A percentile compares a stretch with the other conserved stretches of the same genome.
Conservation (phyloP, 2,329 filamentous ascomycete species). For the Ophiostoma fasciatum region DNA sequence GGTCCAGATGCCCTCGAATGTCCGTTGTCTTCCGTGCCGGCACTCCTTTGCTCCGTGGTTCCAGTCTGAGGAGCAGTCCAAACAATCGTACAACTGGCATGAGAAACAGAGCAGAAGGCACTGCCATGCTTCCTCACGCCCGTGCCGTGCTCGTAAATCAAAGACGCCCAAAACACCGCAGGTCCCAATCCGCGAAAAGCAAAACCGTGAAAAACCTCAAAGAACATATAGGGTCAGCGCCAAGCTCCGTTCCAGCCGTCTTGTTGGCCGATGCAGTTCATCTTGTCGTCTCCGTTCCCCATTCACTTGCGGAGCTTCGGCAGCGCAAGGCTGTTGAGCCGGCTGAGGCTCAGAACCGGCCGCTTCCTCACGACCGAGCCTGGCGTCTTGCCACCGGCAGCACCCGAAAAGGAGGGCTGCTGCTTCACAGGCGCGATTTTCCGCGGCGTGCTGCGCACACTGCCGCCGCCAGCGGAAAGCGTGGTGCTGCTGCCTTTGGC, state of each 20-base stretch:
- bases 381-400: slow-evolving; percentile 14
- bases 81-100: too few relatives aligned
- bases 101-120: not conserved
- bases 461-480: too few relatives aligned
- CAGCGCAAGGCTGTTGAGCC: slow-evolving; percentile 45
- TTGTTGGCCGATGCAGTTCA: not conserved
- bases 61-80: not conserved
- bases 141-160: too few relatives aligned
- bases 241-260: too few relatives aligned
- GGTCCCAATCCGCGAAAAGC: too few relatives aligned
- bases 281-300: too few relatives aligned
- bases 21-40: not conserved
- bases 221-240: too few relatives aligned
- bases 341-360: slow-evolving; percentile 37
- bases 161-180: too few relatives aligned
- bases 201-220: not conserved
- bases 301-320: slow-evolving; percentile 40
- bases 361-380: slow-evolving; percentile 40
- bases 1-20: slow-evolving; percentile 2
- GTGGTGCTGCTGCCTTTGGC: slow-evolving; percentile 7
- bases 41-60: not conserved
- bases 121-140: too few relatives aligned
- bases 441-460: slow-evolving; percentile 4
- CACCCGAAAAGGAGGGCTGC: not conserved
- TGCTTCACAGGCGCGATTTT: slow-evolving; percentile 18